Evolutionary conservation across 2,329 filamentous ascomycete species (phyloP), one percentile per base, ranked within the genome.

Genomic region (Penicillium fuscoglaucum): DNA sequence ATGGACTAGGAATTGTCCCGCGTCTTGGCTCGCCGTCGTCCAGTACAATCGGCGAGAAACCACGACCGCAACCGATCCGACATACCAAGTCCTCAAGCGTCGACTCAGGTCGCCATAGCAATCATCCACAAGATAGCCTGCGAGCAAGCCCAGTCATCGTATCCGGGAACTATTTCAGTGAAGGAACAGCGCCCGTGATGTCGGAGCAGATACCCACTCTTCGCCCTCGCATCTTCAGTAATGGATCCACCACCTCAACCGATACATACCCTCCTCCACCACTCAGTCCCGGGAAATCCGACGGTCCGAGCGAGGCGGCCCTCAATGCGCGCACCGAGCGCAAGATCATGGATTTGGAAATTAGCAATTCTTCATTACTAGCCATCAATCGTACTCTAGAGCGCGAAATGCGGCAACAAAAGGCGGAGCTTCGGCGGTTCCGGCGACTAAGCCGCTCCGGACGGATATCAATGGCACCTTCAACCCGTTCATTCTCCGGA

Each of bases 381-480:
- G 95, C 95, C 41, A 98, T 99, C 77, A 99, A 99, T 72, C 84
- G 93, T 53, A 95, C 92, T 0, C 79, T 99, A 0, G 95, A 99
- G 76, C 86, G 91, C 26, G 91, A 98, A 72, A 83, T 99, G 68
- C 87, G 92, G 28, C 96, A 96, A 72, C 93, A 98, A 69, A 93
- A 90, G 39, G 85, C 90, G 1, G 95, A 99, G 71, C 74, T 99
- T 33, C 87, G 95, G 57, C 84, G 93, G 44, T 98, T 88, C 72
- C 86, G 90, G 52, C 87, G 95, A n/a, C 79, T 98, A 50, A 96
- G 91, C 40, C 85, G 93, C 21, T 87, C 91, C 0, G 92, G 92
- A 0, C 84, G 87, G 1, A 79, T 97, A 19, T 89, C 90, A 0
- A 76, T 87, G 28, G 79, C 80, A 0, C 74, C 81, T 4, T 76